These are phyloP conservation scores for Prunus kanzakura DNA, from an alignment of 306 rosid species.

Conservation along the genomic window DNA sequence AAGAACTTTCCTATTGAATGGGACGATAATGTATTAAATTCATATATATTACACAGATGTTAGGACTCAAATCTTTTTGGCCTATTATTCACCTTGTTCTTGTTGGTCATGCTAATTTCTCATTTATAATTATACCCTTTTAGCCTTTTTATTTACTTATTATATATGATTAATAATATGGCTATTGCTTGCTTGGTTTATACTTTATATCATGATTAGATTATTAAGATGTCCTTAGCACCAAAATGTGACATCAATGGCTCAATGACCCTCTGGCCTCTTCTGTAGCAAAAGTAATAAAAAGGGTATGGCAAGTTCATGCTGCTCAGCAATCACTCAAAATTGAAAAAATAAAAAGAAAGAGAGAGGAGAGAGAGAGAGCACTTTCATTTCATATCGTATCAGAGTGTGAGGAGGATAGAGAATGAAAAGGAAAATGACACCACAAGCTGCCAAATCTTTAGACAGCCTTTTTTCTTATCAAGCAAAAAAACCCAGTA, in stretches of 20 bases:
- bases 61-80: accelerated
- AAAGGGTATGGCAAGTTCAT: not conserved
- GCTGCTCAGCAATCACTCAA: not conserved
- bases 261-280: not conserved
- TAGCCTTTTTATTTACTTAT: not conserved
- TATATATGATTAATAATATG: not conserved
- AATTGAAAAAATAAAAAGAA: not conserved
- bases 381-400: constrained; percentile 1
- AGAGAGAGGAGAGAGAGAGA: not conserved
- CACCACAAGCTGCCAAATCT: constrained; percentile 61
- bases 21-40: accelerated
- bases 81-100: not conserved
- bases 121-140: not conserved
- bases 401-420: constrained; percentile 14
- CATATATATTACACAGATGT: accelerated
- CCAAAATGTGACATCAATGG: not conserved
- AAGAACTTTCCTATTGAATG: accelerated
- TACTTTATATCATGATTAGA: not conserved
- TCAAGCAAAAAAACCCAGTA: constrained; percentile 12
- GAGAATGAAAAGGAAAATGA: constrained; percentile 39
- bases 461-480: constrained; percentile 32
- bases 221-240: not conserved
- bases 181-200: not conserved
- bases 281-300: too few species aligned
- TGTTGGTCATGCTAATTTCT: not conserved